phyloP scores from a whole-genome alignment of 1,284 basidiomycete species.

The Austroboletus niveus region DNA sequence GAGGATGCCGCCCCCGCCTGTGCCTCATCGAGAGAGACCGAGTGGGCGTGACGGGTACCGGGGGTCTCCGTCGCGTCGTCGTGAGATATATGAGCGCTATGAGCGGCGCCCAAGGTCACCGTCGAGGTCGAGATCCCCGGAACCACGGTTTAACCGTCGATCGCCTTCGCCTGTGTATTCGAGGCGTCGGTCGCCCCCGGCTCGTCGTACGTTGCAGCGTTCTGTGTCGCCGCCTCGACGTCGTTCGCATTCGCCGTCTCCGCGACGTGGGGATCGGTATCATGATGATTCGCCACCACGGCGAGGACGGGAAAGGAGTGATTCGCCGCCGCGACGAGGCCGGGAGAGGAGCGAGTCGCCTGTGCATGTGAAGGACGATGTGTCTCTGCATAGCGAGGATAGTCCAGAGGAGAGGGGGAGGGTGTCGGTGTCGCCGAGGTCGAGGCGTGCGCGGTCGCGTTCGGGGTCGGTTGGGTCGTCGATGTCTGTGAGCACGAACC shows the following conservation, averaged over 20 bases:
- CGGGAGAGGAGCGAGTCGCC: no score
- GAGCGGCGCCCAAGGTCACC: conserved; percentile 30
- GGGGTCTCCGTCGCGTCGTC: conserved; percentile 28
- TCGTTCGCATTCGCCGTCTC: conserved; percentile 26
- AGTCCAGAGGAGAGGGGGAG: conserved; percentile 17
- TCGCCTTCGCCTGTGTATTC: conserved; percentile 31
- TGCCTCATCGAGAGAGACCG: conserved; percentile 28
- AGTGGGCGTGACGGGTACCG: conserved; percentile 32
- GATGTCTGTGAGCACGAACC: conserved; percentile 46
- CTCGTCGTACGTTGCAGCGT: conserved; percentile 29
- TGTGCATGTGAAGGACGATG: no score
- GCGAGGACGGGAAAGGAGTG: conserved; percentile 17
- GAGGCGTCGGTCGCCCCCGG: conserved; percentile 34
- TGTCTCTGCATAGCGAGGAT: conserved; percentile 13
- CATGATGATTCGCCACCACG: conserved; percentile 27
- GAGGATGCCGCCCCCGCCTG: conserved; percentile 32
- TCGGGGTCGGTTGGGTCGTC: conserved; percentile 41
- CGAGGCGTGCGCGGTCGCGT: conserved; percentile 18
- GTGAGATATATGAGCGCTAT: conserved; percentile 19
- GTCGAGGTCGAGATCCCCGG: conserved; percentile 26
- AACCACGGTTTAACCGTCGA: conserved; percentile 7
- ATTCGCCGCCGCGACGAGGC: conserved; percentile 9
- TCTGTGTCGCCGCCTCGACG: conserved; percentile 25
- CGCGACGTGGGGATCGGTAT: conserved; percentile 20
- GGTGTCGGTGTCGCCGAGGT: conserved; percentile 17